Conservation (phyloP, 106 monocot genomes). For the Dioscorea zingiberensis region DNA sequence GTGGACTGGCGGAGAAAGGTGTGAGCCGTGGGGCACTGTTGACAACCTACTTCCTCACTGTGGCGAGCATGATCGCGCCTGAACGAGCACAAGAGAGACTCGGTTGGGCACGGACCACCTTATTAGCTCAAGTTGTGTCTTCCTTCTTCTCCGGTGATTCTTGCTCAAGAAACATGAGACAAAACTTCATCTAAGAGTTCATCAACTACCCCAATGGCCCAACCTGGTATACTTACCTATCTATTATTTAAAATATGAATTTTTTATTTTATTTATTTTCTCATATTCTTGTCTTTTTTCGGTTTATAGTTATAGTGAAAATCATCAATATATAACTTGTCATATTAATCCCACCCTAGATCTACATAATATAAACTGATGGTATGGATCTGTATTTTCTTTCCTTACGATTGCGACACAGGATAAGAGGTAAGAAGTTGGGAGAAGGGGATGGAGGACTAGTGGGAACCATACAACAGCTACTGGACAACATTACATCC, state of each 20-base stretch:
- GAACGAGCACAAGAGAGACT: constrained; percentile 38
- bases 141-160: constrained; percentile 1
- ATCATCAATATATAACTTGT: no score
- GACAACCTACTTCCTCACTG: constrained; percentile 57
- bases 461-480: constrained; percentile 2
- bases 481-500: constrained; percentile 12
- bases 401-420: no score
- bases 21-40: constrained; percentile 26
- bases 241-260: no score
- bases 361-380: no score
- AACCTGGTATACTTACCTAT: no score
- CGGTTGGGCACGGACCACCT: constrained; percentile 37
- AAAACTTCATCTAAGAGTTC: constrained; percentile 7
- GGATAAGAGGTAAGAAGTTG: constrained; percentile 1
- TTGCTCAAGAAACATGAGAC: background rate
- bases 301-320: no score
- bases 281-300: no score
- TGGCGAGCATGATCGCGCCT: constrained; percentile 39
- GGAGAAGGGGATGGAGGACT: constrained; percentile 9
- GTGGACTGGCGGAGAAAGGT: constrained; percentile 12
- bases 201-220: no score
- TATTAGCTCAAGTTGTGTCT: constrained; percentile 26
- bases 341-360: no score
- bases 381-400: no score
- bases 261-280: no score